A percentile compares a stretch with the other conserved stretches of the same genome.
Evolutionary conservation across 805 yeast genomes (phyloP).

Genomic region (Blastobotrys terrestris): DNA sequence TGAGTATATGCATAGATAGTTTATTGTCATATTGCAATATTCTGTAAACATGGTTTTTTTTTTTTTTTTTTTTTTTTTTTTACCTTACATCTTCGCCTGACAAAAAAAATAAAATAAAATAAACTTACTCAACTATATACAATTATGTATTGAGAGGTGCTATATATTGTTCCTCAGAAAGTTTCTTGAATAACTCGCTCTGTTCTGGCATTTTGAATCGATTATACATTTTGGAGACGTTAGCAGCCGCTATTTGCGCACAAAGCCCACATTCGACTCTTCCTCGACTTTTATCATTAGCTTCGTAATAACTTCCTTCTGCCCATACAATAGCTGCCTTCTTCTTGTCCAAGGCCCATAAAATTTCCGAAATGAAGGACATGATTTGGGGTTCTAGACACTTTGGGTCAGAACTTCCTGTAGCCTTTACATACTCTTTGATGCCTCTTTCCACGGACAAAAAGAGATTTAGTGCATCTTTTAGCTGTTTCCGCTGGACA

Average conservation of each 20-base stretch:
- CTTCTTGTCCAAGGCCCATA: constrained; percentile 21
- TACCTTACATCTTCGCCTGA: too few species aligned
- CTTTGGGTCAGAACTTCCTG: constrained; percentile 7
- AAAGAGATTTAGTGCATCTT: constrained; percentile 20
- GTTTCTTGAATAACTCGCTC: constrained; percentile 12
- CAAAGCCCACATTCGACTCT: constrained; percentile 25
- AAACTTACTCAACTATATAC: not conserved
- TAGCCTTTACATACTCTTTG: constrained; percentile 1
- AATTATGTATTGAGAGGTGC: not conserved
- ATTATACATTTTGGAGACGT: constrained; percentile 20
- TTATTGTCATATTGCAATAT: too few species aligned
- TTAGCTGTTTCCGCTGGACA: constrained; percentile 9
- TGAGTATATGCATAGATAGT: too few species aligned
- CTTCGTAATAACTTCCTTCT: constrained; percentile 20
- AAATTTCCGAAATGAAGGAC: constrained; percentile 23
- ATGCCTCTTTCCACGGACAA: constrained; percentile 23
- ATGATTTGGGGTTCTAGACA: constrained; percentile 16
- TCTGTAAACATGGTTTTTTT: too few species aligned
- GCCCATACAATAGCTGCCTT: constrained; percentile 25
- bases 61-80: too few species aligned
- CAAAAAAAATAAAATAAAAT: too few species aligned
- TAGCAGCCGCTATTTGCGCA: constrained; percentile 20
- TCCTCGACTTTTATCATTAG: constrained; percentile 17
- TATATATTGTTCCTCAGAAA: constrained; percentile 8
- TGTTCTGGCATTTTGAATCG: constrained; percentile 10